A percentile compares a stretch with the other conserved stretches of the same genome.
phyloP scores from a whole-genome alignment of 306 rosid genomes.

The Fagus sylvatica region DNA sequence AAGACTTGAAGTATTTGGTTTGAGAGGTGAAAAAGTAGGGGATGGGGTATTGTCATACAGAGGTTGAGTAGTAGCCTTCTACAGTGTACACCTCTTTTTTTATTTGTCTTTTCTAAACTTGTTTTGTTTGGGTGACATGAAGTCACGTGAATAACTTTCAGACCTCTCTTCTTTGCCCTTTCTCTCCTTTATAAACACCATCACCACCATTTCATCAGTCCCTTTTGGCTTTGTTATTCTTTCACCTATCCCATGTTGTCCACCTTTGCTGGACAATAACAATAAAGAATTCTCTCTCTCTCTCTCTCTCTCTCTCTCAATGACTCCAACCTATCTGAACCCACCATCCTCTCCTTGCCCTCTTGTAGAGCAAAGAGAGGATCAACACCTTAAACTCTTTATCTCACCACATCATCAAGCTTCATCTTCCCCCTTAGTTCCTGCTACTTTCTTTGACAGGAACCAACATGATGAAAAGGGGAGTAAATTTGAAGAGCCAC shows the following conservation, averaged over 20 bases:
- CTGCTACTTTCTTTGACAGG: conserved; percentile 25
- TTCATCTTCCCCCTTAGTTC: conserved; percentile 36
- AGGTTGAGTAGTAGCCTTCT: conserved; percentile 53
- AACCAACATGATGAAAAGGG: conserved; percentile 33
- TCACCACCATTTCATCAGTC: conserved; percentile 25
- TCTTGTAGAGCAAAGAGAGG: conserved; percentile 25
- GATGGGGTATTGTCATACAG: conserved; percentile 43
- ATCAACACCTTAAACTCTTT: conserved; percentile 37
- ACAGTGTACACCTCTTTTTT: conserved; percentile 32
- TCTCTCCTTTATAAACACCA: conserved; percentile 33
- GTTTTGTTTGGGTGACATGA: conserved; percentile 36
- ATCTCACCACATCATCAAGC: conserved; percentile 5
- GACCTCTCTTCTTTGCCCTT: conserved; percentile 31
- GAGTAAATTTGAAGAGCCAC: conserved; percentile 23
- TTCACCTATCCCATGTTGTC: conserved; percentile 36
- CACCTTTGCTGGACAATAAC: conserved; percentile 29
- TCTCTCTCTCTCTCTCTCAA: conserved; percentile 24
- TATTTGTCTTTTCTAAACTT: conserved; percentile 47
- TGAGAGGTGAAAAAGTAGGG: conserved; percentile 26
- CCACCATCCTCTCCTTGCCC: conserved; percentile 43
- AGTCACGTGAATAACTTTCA: conserved; percentile 60
- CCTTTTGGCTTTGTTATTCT: conserved; percentile 23
- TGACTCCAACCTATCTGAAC: conserved; percentile 55
- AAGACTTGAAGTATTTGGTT: conserved; percentile 2
- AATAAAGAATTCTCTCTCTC: neutral